Conservation (phyloP, 129 eudicot genomes). For the Centaurea solstitialis region DNA sequence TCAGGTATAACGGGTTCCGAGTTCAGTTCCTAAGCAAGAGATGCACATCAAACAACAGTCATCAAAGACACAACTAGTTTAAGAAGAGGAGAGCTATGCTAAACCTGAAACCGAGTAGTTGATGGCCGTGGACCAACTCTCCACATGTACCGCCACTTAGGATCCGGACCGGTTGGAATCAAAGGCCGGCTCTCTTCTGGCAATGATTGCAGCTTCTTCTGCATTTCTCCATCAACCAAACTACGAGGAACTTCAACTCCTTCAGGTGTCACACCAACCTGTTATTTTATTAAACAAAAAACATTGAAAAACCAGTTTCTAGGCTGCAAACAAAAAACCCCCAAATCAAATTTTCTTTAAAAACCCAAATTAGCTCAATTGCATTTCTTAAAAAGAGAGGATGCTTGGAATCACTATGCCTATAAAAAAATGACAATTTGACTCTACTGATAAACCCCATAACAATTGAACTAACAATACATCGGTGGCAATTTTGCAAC, state of each 20-base stretch:
- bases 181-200: constrained; percentile 67
- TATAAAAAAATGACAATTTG: background rate
- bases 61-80: background rate
- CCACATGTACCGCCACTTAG: constrained; percentile 99
- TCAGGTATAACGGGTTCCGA: constrained; percentile 95
- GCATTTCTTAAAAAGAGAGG: background rate
- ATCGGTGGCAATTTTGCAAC: background rate
- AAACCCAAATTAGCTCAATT: background rate
- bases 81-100: background rate
- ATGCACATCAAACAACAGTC: constrained; percentile 13
- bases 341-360: background rate
- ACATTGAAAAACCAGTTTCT: background rate
- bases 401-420: background rate
- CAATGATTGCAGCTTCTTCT: constrained; percentile 64
- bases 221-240: constrained; percentile 87
- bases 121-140: constrained; percentile 93
- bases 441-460: background rate
- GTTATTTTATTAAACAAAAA: background rate
- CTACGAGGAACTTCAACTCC: constrained; percentile 98
- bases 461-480: background rate
- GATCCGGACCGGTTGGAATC: constrained; percentile 87
- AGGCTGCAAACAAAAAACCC: background rate
- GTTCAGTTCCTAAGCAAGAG: constrained; percentile 64
- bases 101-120: constrained; percentile 81
- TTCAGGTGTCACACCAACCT: constrained; percentile 99